Conservation (phyloP, 345 rosid species). For the Eucalyptus dawsonii region DNA sequence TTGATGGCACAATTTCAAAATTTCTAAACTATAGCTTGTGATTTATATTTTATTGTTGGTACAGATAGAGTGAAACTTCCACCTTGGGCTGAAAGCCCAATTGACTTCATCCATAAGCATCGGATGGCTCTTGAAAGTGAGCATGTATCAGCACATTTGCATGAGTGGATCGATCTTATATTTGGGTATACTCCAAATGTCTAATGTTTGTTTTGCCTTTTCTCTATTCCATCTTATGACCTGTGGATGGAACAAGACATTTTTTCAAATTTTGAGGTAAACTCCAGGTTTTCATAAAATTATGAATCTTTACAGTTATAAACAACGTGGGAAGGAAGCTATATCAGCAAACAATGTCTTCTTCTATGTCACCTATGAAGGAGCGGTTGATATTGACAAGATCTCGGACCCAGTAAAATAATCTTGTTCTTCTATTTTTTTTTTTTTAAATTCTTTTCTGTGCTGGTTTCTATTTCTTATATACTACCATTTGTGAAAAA, state of each 20-base stretch:
- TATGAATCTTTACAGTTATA: constrained; percentile 36
- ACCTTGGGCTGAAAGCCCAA: constrained; percentile 86
- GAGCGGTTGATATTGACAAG: constrained; percentile 85
- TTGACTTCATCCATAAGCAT: constrained; percentile 95
- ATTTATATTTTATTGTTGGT: neutral
- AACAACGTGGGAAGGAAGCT: constrained; percentile 99
- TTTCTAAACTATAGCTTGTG: neutral
- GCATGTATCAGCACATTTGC: constrained; percentile 88
- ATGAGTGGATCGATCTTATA: constrained; percentile 97
- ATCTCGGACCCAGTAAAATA: constrained; percentile 74
- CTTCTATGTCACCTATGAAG: constrained; percentile 97
- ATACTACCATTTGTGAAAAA: neutral
- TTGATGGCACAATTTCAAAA: neutral
- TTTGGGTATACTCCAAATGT: constrained; percentile 56
- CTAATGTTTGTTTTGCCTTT: neutral
- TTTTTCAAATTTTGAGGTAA: neutral
- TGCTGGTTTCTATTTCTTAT: neutral
- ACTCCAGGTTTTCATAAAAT: neutral
- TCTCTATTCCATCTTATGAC: neutral
- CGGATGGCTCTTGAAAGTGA: constrained; percentile 96
- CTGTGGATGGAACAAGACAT: neutral
- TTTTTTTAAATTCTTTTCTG: neutral
- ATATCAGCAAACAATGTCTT: constrained; percentile 86
- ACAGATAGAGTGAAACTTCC: constrained; percentile 93
- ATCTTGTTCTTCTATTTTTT: neutral